These are phyloP conservation scores for Metschnikowia corniflorae DNA, from an alignment of 805 yeast species.

Conservation along the genomic window DNA sequence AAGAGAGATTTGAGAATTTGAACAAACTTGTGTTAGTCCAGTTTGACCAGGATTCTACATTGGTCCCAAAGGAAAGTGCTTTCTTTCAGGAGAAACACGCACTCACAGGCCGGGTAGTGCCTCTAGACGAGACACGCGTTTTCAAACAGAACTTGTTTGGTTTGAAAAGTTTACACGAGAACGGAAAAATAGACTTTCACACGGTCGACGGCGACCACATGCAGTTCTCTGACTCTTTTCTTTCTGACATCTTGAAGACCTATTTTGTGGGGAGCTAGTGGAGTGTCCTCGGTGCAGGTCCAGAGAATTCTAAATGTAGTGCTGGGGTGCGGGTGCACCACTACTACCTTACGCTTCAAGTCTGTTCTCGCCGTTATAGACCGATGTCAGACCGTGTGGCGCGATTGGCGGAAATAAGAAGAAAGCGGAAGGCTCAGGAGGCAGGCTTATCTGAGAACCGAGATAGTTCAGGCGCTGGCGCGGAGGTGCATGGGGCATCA, in stretches of 20 bases:
- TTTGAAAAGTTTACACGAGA: constrained; percentile 42
- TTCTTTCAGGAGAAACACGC: constrained; percentile 57
- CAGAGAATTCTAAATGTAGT: neutral
- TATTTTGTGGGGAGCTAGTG: constrained; percentile 34
- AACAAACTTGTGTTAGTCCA: constrained; percentile 55
- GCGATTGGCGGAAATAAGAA: constrained; percentile 17
- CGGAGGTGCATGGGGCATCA: neutral
- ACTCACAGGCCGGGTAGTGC: constrained; percentile 37
- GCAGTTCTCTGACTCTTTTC: constrained; percentile 53
- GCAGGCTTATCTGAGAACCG: neutral
- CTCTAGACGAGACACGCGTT: constrained; percentile 46
- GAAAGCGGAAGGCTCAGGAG: constrained; percentile 8
- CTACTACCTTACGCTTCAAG: neutral
- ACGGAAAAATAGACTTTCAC: constrained; percentile 45
- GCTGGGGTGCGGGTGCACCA: neutral
- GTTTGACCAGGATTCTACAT: constrained; percentile 61
- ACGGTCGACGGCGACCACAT: constrained; percentile 60
- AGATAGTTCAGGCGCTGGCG: neutral
- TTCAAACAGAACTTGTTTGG: constrained; percentile 62
- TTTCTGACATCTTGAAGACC: constrained; percentile 39
- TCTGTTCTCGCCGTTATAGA: constrained; percentile 11
- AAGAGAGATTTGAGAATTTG: constrained; percentile 39
- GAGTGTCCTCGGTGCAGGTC: neutral
- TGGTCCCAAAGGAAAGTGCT: constrained; percentile 71
- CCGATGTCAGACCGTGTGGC: constrained; percentile 17